A percentile compares a stretch with the other conserved stretches of the same genome.
These are phyloP conservation scores for Cucumis melo DNA, from an alignment of 306 rosid genomes.

Conservation along the genomic window DNA sequence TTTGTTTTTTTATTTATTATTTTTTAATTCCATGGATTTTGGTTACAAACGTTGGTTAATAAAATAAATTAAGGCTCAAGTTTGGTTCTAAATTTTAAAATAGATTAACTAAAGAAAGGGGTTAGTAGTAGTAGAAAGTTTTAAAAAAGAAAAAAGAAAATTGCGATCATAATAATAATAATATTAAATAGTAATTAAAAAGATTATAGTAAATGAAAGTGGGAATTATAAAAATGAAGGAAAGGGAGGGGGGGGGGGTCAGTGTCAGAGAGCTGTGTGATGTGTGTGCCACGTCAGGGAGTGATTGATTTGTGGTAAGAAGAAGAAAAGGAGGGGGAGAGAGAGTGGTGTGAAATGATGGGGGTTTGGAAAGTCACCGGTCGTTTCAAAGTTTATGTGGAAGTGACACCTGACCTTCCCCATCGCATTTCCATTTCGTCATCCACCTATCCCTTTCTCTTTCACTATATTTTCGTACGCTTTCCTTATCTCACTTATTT, in stretches of 20 bases:
- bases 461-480: background rate
- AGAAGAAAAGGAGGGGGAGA: background rate
- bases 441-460: conserved; percentile 21
- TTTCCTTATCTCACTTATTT: background rate
- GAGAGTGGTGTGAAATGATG: background rate
- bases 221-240: no score
- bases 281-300: conserved; percentile 21
- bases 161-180: no score
- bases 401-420: conserved; percentile 24
- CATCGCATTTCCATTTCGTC: conserved; percentile 14
- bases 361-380: conserved; percentile 19
- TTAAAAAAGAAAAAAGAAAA: no score
- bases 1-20: no score
- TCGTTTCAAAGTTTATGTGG: conserved; percentile 9
- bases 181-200: no score
- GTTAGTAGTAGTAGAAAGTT: no score
- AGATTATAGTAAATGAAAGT: no score
- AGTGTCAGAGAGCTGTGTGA: conserved; percentile 27
- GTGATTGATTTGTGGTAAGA: conserved; percentile 6
- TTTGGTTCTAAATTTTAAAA: no score
- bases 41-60: no score
- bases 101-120: no score
- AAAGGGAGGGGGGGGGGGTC: background rate
- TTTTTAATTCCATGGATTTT: no score
- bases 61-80: no score